Evolutionary conservation across 2,329 filamentous ascomycete genomes (phyloP), one percentile per base, ranked within the genome.

Genomic region (Microdochium bolleyi): DNA sequence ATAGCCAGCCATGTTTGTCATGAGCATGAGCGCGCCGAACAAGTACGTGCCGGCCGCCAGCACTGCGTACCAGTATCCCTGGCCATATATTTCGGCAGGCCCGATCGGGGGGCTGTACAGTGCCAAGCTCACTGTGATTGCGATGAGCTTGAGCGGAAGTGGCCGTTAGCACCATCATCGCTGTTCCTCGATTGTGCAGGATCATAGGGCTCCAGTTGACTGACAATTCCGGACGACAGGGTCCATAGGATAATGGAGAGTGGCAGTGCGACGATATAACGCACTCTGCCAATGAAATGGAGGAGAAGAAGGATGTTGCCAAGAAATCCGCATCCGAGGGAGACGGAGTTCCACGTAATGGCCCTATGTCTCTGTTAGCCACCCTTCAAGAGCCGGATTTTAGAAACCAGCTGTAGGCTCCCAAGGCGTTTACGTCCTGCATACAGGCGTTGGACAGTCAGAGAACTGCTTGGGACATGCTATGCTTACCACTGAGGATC

Each of bases 1-100:
- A 57, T 85, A 87, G 2, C 84, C 84, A 19, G 85, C 67, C 81
- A 88, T 86, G 57, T 88, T 88, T 56, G 85, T 66, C 75, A 87
- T 83, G 1, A 88, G 68, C 9, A 86, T 72, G 64, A 81, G 73
- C 5, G 80, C 80, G 55, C 83, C 80, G 16, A 85, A 62, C 44
- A 83, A 72, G 63, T 88, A 88, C 9, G 87, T 71, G 1, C 72
- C 65, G 2, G 83, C 80, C 1, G 84, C 83, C 22, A 85, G 78
- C 13, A 88, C 73, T 1, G 80, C 85, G 61, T 87, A 83, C 83
- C 84, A 88, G 61, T 81, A 88, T 0, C 83, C 84, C 63, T 88
- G 83, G 0, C 83, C 85, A 63, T 85, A 87, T 60, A 59, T 78
- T 64, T 48, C 77, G 69, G 44, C 73, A 54, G 53, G 74, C 57